Evolutionary conservation across 176 grass and related monocot species (phyloP).

Genomic region (Stipa capillata): DNA sequence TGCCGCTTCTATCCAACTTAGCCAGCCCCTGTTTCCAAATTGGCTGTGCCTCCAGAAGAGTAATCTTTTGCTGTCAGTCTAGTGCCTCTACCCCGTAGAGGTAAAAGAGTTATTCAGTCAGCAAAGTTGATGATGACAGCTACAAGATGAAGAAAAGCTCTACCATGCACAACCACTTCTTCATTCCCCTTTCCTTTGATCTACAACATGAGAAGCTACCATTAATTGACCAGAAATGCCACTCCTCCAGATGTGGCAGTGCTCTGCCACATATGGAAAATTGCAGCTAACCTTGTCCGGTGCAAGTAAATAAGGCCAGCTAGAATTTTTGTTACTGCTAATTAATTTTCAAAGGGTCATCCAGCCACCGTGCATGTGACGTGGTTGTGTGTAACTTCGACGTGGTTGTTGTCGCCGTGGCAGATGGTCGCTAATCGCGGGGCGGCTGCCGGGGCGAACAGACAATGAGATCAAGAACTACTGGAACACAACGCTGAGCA

Average conservation of each 20-base stretch:
- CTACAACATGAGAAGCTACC: neutral
- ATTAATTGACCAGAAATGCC: neutral
- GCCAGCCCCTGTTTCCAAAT: neutral
- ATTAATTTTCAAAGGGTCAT: neutral
- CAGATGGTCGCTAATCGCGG: slow-evolving; percentile 43
- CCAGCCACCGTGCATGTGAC: neutral
- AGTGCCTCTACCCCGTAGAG: neutral
- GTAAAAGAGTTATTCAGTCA: slow-evolving; percentile 14
- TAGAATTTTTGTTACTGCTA: neutral
- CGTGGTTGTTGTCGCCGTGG: neutral
- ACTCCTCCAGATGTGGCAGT: neutral
- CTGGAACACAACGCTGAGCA: slow-evolving; percentile 40
- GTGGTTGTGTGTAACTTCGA: neutral
- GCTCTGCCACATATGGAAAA: neutral
- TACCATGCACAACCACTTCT: neutral
- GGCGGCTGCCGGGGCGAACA: slow-evolving; percentile 37
- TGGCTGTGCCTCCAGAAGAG: neutral
- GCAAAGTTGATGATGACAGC: slow-evolving; percentile 26
- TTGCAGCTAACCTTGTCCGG: neutral
- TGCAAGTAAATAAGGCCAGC: neutral
- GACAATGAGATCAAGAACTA: slow-evolving; percentile 60
- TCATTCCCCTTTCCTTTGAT: neutral
- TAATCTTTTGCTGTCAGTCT: neutral
- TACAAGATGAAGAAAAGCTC: neutral
- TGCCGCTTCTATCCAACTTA: neutral